Evolutionary conservation across 345 rosid species (phyloP).

Genomic region (Trapa bicornis): DNA sequence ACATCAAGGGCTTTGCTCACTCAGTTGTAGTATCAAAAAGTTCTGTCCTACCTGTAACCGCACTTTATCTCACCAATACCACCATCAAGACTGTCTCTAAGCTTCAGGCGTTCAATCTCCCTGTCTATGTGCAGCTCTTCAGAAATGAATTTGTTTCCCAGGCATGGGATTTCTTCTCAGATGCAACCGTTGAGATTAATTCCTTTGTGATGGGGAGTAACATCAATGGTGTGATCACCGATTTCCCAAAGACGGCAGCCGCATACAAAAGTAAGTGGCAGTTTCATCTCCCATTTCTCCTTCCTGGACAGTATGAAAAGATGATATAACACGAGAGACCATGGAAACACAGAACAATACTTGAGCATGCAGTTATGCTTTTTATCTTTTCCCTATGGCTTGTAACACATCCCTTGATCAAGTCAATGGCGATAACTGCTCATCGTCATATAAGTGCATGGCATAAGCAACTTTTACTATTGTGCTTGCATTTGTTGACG

Average conservation of each 20-base stretch:
- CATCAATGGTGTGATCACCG: constrained; percentile 62
- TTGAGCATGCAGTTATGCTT: too few relatives aligned
- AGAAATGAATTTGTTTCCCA: constrained; percentile 86
- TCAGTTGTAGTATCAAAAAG: constrained; percentile 45
- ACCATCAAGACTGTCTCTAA: constrained; percentile 33
- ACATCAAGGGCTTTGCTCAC: constrained; percentile 55
- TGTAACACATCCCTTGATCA: too few relatives aligned
- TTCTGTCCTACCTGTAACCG: constrained; percentile 31
- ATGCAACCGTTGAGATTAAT: constrained; percentile 70
- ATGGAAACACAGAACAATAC: too few relatives aligned
- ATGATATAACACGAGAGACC: too few relatives aligned
- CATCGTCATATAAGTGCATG: too few relatives aligned
- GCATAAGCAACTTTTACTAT: not conserved
- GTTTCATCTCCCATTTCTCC: not conserved
- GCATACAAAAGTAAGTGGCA: constrained; percentile 61
- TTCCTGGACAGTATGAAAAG: not conserved
- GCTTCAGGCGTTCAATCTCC: constrained; percentile 35
- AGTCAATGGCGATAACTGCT: too few relatives aligned
- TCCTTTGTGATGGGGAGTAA: constrained; percentile 16
- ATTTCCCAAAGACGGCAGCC: constrained; percentile 63
- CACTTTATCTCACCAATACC: constrained; percentile 14
- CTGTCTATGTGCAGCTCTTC: constrained; percentile 57
- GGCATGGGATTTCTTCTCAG: constrained; percentile 81
- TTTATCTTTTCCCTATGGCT: too few relatives aligned
- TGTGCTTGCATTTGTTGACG: not conserved